Percentiles rank a stretch among this genome's conserved stretches.
phyloP scores from a whole-genome alignment of 768 basidiomycete genomes.

The Leccinum obscurum region DNA sequence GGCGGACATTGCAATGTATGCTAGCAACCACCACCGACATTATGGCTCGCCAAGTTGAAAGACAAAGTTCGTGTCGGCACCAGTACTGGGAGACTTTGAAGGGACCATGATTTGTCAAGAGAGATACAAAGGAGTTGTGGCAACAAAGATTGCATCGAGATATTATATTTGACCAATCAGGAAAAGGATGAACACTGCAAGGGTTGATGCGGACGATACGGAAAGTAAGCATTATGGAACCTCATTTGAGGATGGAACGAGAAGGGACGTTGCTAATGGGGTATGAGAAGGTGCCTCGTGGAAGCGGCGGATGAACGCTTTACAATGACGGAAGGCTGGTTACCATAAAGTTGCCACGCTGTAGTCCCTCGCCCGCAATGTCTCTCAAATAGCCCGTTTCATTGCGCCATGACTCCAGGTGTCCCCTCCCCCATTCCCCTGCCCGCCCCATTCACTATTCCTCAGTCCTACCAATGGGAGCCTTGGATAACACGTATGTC shows the following conservation, averaged over 20 bases:
- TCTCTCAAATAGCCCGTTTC: constrained; percentile 19
- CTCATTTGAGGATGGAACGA: constrained; percentile 12
- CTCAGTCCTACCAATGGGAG: constrained; percentile 12
- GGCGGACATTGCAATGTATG: neutral
- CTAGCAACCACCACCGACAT: neutral
- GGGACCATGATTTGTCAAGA: neutral
- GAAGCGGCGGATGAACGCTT: constrained; percentile 25
- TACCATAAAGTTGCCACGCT: constrained; percentile 17
- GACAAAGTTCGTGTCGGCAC: neutral
- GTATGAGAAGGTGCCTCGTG: constrained; percentile 17
- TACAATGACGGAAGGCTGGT: constrained; percentile 24
- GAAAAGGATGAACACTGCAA: constrained; percentile 5
- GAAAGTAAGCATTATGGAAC: constrained; percentile 22
- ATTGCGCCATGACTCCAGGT: neutral
- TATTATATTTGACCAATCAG: neutral
- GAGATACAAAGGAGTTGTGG: neutral
- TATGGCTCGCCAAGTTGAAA: neutral
- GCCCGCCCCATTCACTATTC: neutral
- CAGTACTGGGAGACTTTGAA: neutral
- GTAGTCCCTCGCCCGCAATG: neutral
- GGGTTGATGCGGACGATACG: constrained; percentile 6
- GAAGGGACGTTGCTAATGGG: constrained; percentile 17
- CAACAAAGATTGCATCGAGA: neutral
- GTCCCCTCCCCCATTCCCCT: neutral
- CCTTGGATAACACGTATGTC: constrained; percentile 42